Percentiles rank a stretch among this genome's conserved stretches.
These are phyloP conservation scores for Lepidium africanum DNA, from an alignment of 345 rosid genomes.

Conservation along the genomic window DNA sequence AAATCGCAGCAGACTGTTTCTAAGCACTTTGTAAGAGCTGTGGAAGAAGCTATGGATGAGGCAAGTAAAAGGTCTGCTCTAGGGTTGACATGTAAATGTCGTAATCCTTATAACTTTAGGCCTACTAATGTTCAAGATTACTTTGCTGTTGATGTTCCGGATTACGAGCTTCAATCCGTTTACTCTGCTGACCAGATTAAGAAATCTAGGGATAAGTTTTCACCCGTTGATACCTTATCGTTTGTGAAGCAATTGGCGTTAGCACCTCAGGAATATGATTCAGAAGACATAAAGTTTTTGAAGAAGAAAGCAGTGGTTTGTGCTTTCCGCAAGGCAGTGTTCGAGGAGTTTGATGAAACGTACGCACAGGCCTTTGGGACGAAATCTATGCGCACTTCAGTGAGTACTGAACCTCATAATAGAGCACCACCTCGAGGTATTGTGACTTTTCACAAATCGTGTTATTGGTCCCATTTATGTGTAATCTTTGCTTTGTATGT, in stretches of 20 bases:
- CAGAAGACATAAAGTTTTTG: conserved; percentile 37
- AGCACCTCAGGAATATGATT: conserved; percentile 42
- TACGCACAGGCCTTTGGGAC: conserved; percentile 97
- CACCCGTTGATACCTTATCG: conserved; percentile 44
- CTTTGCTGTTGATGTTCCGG: conserved; percentile 80
- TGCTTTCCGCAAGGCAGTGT: conserved; percentile 74
- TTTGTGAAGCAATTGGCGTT: conserved; percentile 66
- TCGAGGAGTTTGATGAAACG: conserved; percentile 97
- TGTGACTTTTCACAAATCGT: conserved; percentile 8
- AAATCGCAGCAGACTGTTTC: conserved; percentile 65
- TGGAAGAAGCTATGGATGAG: conserved; percentile 94
- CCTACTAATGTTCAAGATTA: conserved; percentile 56
- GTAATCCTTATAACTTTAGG: conserved; percentile 69
- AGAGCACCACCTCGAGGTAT: conserved; percentile 66
- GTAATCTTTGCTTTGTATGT: not conserved
- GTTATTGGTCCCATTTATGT: conserved; percentile 9
- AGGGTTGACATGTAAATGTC: conserved; percentile 81
- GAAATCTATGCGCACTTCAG: conserved; percentile 34
- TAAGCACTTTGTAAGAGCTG: conserved; percentile 70
- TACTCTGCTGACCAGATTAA: conserved; percentile 67
- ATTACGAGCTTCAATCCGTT: conserved; percentile 67
- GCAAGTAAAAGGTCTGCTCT: conserved; percentile 70
- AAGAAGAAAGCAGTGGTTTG: conserved; percentile 57
- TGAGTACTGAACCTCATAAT: conserved; percentile 30
- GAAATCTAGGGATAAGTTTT: conserved; percentile 62